Evolutionary conservation across 768 basidiomycete genomes (phyloP).

Genomic region (Rhodocollybia butyracea): DNA sequence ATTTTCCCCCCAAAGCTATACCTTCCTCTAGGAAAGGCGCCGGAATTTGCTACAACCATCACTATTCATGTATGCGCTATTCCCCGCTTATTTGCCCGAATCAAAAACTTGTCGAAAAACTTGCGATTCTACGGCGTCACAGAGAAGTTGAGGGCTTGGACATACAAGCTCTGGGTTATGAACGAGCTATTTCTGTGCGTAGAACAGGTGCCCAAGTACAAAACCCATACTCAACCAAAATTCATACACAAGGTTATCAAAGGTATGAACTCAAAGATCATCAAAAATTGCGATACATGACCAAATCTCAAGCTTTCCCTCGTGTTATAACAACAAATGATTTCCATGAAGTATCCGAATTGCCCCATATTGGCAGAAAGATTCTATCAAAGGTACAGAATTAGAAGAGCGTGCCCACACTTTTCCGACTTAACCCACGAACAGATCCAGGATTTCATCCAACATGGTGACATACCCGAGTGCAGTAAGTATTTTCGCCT

Average conservation of each 20-base stretch:
- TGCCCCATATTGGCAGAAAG: conserved; percentile 49
- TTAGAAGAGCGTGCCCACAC: background rate
- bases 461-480: conserved; percentile 55
- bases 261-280: conserved; percentile 24
- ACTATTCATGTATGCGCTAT: conserved; percentile 58
- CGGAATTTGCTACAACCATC: conserved; percentile 26
- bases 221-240: background rate
- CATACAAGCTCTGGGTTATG: conserved; percentile 68
- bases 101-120: conserved; percentile 54
- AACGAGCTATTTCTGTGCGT: conserved; percentile 67
- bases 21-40: background rate
- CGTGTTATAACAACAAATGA: conserved; percentile 33
- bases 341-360: conserved; percentile 34
- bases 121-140: conserved; percentile 54
- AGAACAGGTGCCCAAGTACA: background rate
- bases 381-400: conserved; percentile 43
- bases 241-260: conserved; percentile 38
- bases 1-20: background rate
- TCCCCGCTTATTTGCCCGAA: conserved; percentile 71
- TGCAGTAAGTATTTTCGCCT: conserved; percentile 42
- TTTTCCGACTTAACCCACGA: background rate
- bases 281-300: background rate
- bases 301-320: conserved; percentile 44
- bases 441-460: conserved; percentile 63
- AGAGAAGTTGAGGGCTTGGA: conserved; percentile 67